These are phyloP conservation scores for Orbilia oligospora DNA, from an alignment of 2,329 filamentous ascomycete species.

Conservation along the genomic window DNA sequence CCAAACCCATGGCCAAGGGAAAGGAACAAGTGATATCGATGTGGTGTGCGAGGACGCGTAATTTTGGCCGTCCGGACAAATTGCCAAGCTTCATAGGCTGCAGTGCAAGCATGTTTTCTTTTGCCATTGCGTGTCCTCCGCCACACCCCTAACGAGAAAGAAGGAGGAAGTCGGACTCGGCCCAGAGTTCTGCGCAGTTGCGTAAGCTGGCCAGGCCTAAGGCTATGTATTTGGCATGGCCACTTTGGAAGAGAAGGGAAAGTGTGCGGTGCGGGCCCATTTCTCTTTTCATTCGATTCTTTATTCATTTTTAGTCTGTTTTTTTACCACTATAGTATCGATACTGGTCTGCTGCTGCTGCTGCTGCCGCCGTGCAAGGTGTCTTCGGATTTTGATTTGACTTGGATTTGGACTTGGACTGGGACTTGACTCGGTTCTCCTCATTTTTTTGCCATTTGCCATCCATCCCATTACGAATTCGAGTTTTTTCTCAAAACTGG, in stretches of 20 bases:
- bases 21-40: neutral
- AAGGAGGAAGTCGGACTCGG: slow-evolving; percentile 35
- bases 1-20: neutral
- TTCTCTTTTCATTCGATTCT: slow-evolving; percentile 12
- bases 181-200: slow-evolving; percentile 57
- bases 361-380: slow-evolving; percentile 18
- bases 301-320: neutral
- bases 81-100: slow-evolving; percentile 58
- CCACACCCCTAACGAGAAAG: slow-evolving; percentile 47
- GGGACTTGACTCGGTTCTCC: neutral
- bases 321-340: neutral
- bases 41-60: slow-evolving; percentile 56
- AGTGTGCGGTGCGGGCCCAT: slow-evolving; percentile 11
- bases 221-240: slow-evolving; percentile 49
- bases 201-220: slow-evolving; percentile 47
- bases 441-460: slow-evolving; percentile 8
- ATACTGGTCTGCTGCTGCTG: slow-evolving; percentile 3
- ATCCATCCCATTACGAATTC: slow-evolving; percentile 36
- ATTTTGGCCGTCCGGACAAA: slow-evolving; percentile 48
- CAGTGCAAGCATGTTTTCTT: slow-evolving; percentile 55
- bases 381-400: slow-evolving; percentile 8
- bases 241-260: slow-evolving; percentile 14
- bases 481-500: slow-evolving; percentile 35
- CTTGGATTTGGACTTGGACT: neutral
- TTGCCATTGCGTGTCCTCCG: slow-evolving; percentile 61